phyloP scores from a whole-genome alignment of 176 grass and related monocot genomes.

The Eragrostis nindensis region DNA sequence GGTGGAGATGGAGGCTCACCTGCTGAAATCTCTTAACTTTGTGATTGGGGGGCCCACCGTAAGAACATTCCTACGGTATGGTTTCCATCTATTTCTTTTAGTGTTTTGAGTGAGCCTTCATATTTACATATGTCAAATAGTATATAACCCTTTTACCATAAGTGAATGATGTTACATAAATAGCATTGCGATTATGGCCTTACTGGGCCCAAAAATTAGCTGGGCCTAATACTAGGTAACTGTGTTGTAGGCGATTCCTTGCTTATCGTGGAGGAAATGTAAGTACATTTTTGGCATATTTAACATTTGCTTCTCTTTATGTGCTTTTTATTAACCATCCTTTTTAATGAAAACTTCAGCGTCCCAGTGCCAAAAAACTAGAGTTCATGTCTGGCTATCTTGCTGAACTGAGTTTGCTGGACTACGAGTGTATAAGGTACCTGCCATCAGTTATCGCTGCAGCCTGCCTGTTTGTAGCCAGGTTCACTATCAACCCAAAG shows the following conservation, averaged over 20 bases:
- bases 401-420: slow-evolving; percentile 70
- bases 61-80: slow-evolving; percentile 54
- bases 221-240: neutral
- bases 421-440: slow-evolving; percentile 56
- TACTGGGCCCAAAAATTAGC: neutral
- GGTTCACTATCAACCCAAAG: slow-evolving; percentile 57
- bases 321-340: neutral
- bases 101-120: neutral
- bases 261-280: slow-evolving; percentile 48
- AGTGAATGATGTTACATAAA: neutral
- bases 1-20: slow-evolving; percentile 62
- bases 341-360: slow-evolving; percentile 27
- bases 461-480: slow-evolving; percentile 61
- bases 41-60: slow-evolving; percentile 55
- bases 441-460: slow-evolving; percentile 62
- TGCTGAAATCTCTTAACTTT: slow-evolving; percentile 57
- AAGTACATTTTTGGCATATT: slow-evolving; percentile 24
- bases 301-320: neutral
- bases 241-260: slow-evolving; percentile 53
- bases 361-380: slow-evolving; percentile 18
- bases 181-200: neutral
- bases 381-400: slow-evolving; percentile 58
- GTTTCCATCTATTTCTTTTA: neutral
- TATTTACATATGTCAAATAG: neutral
- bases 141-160: slow-evolving; percentile 1